phyloP scores from a whole-genome alignment of 768 basidiomycete species.

The Pisolithus tinctorius region DNA sequence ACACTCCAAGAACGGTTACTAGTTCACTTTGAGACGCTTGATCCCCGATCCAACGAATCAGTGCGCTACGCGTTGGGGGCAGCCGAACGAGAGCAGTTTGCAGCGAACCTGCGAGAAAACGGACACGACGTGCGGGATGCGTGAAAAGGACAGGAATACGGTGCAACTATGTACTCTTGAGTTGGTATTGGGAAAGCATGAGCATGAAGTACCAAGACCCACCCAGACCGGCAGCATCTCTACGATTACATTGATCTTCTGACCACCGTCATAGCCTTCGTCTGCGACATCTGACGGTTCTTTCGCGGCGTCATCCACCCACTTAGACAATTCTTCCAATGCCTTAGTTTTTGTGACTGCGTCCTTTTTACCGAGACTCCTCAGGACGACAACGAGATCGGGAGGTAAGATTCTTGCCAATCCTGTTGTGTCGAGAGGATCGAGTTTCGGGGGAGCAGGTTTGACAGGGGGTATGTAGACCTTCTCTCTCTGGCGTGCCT shows the following conservation, averaged over 20 bases:
- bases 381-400: slow-evolving; percentile 75
- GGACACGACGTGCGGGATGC: slow-evolving; percentile 74
- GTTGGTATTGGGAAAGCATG: background rate
- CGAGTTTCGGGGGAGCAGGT: slow-evolving; percentile 63
- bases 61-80: slow-evolving; percentile 37
- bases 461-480: slow-evolving; percentile 83
- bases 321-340: slow-evolving; percentile 71
- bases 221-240: slow-evolving; percentile 91
- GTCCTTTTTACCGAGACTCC: slow-evolving; percentile 86
- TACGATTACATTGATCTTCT: slow-evolving; percentile 29
- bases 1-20: slow-evolving; percentile 60
- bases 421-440: slow-evolving; percentile 83
- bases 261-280: slow-evolving; percentile 1
- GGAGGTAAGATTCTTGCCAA: slow-evolving; percentile 69
- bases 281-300: slow-evolving; percentile 30
- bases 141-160: slow-evolving; percentile 78
- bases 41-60: slow-evolving; percentile 46
- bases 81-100: slow-evolving; percentile 64
- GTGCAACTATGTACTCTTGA: slow-evolving; percentile 51
- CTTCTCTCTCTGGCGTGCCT: slow-evolving; percentile 74
- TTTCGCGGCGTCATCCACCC: slow-evolving; percentile 50
- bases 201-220: slow-evolving; percentile 21
- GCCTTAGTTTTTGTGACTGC: slow-evolving; percentile 77
- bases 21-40: slow-evolving; percentile 41
- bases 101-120: slow-evolving; percentile 49